These are phyloP conservation scores for Rhodofomes roseus DNA, from an alignment of 1,284 basidiomycete genomes.

Conservation along the genomic window DNA sequence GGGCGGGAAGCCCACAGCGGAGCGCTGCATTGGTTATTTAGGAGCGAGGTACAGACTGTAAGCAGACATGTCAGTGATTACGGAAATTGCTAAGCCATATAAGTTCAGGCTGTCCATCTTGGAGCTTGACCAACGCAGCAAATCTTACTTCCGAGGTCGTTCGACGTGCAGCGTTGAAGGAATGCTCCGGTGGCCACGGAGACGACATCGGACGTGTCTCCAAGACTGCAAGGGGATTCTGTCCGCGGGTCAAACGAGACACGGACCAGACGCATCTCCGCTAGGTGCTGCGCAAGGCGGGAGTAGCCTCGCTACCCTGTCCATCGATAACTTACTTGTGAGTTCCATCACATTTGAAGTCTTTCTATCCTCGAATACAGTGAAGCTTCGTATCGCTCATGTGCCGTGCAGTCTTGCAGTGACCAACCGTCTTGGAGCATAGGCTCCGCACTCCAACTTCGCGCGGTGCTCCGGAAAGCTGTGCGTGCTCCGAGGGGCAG, in stretches of 20 bases:
- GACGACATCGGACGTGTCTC: background rate
- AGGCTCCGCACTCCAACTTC: background rate
- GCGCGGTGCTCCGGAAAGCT: background rate
- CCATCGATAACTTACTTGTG: background rate
- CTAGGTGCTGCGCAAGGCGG: background rate
- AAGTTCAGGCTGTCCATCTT: background rate
- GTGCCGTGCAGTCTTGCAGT: background rate
- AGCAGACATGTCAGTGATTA: background rate
- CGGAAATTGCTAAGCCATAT: background rate
- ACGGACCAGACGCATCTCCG: background rate
- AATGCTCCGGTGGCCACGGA: background rate
- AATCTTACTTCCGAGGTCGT: background rate
- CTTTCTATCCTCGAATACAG: background rate
- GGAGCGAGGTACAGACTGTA: background rate
- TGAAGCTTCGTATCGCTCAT: background rate
- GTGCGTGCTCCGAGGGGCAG: background rate
- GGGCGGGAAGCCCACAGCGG: background rate
- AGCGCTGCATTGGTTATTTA: background rate
- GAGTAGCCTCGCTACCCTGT: too few species aligned
- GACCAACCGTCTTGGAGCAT: background rate
- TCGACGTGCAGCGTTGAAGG: background rate
- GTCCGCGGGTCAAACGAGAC: background rate
- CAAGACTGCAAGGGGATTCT: background rate
- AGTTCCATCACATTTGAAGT: background rate
- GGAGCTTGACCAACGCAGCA: background rate